Evolutionary conservation across 2,329 filamentous ascomycete species (phyloP).

Genomic region (Diaporthe citri): DNA sequence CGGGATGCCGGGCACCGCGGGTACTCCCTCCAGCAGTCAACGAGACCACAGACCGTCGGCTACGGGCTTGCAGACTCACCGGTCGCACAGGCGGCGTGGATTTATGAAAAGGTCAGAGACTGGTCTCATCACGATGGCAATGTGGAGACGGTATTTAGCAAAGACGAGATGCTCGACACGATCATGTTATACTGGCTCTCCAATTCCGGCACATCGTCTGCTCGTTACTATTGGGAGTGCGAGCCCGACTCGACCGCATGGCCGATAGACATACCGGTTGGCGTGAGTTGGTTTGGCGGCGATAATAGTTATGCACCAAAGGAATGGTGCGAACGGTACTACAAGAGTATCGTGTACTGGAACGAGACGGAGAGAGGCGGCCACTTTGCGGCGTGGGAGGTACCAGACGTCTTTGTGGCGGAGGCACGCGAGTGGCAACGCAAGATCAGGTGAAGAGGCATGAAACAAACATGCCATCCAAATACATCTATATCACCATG

Average conservation of each 20-base stretch:
- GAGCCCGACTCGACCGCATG: constrained; percentile 2
- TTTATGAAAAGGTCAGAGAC: not conserved
- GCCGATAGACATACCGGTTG: constrained; percentile 10
- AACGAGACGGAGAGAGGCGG: constrained; percentile 9
- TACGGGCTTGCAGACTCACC: constrained; percentile 19
- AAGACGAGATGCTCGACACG: constrained; percentile 5
- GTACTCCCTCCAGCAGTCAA: constrained; percentile 18
- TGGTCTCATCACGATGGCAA: constrained; percentile 12
- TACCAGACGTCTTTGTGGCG: constrained; percentile 3
- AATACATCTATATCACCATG: too few species aligned
- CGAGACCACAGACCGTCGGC: constrained; percentile 8
- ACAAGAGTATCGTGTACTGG: constrained; percentile 5
- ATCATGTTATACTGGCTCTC: constrained; percentile 19
- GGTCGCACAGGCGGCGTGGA: constrained; percentile 14
- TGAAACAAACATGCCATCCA: not conserved
- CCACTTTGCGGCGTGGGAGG: constrained; percentile 12
- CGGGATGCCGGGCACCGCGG: constrained; percentile 5
- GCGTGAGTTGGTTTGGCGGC: constrained; percentile 8
- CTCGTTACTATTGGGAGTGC: constrained; percentile 15
- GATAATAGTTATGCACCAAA: constrained; percentile 6
- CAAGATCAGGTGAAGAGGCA: not conserved
- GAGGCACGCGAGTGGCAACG: not conserved
- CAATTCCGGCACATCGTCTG: constrained; percentile 13
- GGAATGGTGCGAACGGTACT: constrained; percentile 10
- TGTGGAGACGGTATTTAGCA: not conserved